These are phyloP conservation scores for Taphrina sp. DNA, from an alignment of 1,139 yeast species.

Conservation along the genomic window DNA sequence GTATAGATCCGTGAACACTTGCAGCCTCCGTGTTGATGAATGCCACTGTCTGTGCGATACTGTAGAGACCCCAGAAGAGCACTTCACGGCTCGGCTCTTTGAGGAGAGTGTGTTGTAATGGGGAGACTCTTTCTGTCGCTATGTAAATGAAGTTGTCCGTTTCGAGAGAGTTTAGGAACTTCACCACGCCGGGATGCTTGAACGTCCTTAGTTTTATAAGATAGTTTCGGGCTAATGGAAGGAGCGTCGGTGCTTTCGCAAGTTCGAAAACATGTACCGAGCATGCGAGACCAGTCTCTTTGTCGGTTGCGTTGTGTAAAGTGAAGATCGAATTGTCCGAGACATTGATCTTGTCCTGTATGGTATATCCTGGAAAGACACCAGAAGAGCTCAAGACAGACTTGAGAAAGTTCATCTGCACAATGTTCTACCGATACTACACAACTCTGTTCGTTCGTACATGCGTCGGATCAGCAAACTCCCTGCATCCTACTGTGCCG, in stretches of 20 bases:
- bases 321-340: slow-evolving; percentile 38
- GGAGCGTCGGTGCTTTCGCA: slow-evolving; percentile 47
- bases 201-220: slow-evolving; percentile 63
- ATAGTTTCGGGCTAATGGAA: slow-evolving; percentile 61
- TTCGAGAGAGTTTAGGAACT: slow-evolving; percentile 66
- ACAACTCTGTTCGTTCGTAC: neutral
- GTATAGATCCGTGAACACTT: slow-evolving; percentile 65
- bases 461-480: no score
- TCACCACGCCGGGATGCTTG: slow-evolving; percentile 74
- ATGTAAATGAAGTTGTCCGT: slow-evolving; percentile 62
- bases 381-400: slow-evolving; percentile 38
- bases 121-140: slow-evolving; percentile 73
- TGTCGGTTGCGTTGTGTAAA: slow-evolving; percentile 40
- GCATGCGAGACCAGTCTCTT: slow-evolving; percentile 46
- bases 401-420: slow-evolving; percentile 38
- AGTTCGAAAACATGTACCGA: slow-evolving; percentile 66
- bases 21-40: slow-evolving; percentile 64
- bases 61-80: slow-evolving; percentile 56
- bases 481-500: no score
- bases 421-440: neutral
- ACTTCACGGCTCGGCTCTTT: slow-evolving; percentile 47
- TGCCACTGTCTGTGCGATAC: slow-evolving; percentile 54
- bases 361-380: slow-evolving; percentile 34
- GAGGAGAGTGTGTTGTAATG: slow-evolving; percentile 47
- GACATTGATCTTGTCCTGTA: slow-evolving; percentile 37